Evolutionary conservation across 2,329 filamentous ascomycete species (phyloP).

Genomic region (Fusarium phyllophilum): DNA sequence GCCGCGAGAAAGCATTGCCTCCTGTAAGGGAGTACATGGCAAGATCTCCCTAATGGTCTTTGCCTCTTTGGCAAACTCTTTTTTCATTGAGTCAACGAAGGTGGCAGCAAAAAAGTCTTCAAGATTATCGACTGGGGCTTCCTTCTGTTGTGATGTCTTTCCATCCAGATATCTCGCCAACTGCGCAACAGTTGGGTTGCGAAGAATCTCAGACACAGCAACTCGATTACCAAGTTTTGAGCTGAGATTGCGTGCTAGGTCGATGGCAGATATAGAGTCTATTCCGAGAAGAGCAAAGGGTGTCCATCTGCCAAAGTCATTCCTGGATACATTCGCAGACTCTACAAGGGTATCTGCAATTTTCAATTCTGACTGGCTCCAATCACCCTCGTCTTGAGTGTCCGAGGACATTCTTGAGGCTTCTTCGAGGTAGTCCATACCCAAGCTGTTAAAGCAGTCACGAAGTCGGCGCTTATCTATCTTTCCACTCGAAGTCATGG

Average conservation of each 20-base stretch:
- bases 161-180: conserved; percentile 56
- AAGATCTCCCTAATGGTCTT: conserved; percentile 65
- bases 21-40: conserved; percentile 88
- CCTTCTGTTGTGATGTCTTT: background rate
- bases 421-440: conserved; percentile 55
- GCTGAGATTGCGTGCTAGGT: conserved; percentile 69
- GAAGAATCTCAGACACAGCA: conserved; percentile 76
- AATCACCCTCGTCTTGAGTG: conserved; percentile 51
- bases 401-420: conserved; percentile 41
- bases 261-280: conserved; percentile 85
- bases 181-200: conserved; percentile 71
- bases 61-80: conserved; percentile 46
- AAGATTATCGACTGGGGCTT: background rate
- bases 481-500: conserved; percentile 80
- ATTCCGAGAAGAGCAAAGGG: conserved; percentile 83
- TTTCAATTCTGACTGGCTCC: conserved; percentile 64
- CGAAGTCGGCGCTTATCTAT: conserved; percentile 69
- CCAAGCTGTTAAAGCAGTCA: conserved; percentile 58
- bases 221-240: conserved; percentile 58
- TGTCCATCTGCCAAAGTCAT: conserved; percentile 68
- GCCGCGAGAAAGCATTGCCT: conserved; percentile 78
- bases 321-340: conserved; percentile 56
- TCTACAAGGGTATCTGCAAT: conserved; percentile 66
- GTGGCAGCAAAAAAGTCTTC: conserved; percentile 41
- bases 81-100: conserved; percentile 43